Conservation (phyloP, 1,284 basidiomycete species). For the Papiliotrema laurentii region DNA sequence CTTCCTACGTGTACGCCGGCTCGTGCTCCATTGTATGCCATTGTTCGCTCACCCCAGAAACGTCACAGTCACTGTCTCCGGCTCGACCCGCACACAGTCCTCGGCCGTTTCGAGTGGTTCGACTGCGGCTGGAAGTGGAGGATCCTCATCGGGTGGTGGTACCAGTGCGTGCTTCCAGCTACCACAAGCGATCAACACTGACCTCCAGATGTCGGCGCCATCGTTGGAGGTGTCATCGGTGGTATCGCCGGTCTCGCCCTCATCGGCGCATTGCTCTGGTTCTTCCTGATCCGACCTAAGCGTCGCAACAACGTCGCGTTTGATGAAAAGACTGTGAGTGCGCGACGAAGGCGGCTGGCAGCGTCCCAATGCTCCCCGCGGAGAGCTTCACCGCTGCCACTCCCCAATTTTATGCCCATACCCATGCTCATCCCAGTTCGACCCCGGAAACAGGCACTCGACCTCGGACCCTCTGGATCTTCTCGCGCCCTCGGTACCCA, state of each 20-base stretch:
- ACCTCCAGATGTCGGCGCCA: slow-evolving; percentile 39
- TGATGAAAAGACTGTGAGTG: slow-evolving; percentile 48
- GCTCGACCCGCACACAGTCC: background rate
- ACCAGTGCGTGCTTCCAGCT: slow-evolving; percentile 6
- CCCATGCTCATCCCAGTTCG: slow-evolving; percentile 33
- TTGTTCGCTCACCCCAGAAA: background rate
- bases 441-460: slow-evolving; percentile 41
- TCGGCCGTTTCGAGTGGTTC: slow-evolving; percentile 3
- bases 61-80: slow-evolving; percentile 3
- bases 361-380: no score
- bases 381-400: no score
- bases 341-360: no score
- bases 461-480: slow-evolving; percentile 40
- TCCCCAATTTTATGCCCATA: no score
- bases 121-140: background rate
- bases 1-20: background rate
- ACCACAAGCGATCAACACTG: background rate
- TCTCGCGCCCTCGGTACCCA: slow-evolving; percentile 26
- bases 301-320: slow-evolving; percentile 38
- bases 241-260: slow-evolving; percentile 39
- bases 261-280: slow-evolving; percentile 32
- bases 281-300: slow-evolving; percentile 34
- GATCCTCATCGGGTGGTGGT: background rate
- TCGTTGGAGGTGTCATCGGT: slow-evolving; percentile 49
- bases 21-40: background rate